Percentiles rank a stretch among this genome's conserved stretches.
Conservation (phyloP, 225 moss, liverwort and hornwort species). For the Polytrichum commune region DNA sequence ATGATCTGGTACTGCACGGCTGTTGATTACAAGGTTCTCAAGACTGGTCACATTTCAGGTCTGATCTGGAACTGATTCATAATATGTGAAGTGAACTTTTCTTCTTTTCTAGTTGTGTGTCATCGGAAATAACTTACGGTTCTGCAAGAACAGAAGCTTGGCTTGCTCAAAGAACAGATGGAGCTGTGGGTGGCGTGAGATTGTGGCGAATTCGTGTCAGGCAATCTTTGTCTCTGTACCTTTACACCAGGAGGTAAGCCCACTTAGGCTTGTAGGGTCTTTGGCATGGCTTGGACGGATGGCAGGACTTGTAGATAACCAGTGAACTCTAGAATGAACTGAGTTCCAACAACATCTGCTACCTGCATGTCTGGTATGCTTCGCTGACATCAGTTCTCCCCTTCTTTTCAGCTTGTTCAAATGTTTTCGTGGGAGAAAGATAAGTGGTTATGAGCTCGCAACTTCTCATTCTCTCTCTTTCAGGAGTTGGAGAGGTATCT, state of each 20-base stretch:
- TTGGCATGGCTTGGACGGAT: constrained; percentile 4
- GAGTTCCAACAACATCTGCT: background rate
- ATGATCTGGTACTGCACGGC: background rate
- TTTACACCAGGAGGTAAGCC: constrained; percentile 38
- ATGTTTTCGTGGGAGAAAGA: too few relatives aligned
- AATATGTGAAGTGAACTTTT: too few relatives aligned
- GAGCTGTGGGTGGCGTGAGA: constrained; percentile 33
- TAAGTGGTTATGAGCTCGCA: background rate
- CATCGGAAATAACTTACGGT: constrained; percentile 11
- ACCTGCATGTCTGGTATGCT: constrained; percentile 5
- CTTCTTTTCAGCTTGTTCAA: too few relatives aligned
- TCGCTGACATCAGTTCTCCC: background rate
- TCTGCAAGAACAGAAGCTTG: constrained; percentile 36
- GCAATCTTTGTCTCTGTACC: constrained; percentile 22
- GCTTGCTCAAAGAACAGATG: constrained; percentile 23
- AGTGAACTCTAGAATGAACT: background rate
- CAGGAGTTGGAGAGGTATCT: too few relatives aligned
- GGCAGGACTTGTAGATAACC: background rate
- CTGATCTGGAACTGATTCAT: too few relatives aligned
- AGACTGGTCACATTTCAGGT: too few relatives aligned
- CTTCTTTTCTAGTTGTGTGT: too few relatives aligned
- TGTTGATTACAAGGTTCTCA: background rate
- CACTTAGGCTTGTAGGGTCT: constrained; percentile 8
- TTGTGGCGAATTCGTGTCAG: constrained; percentile 21
- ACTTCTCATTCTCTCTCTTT: background rate